Conservation (phyloP, 805 yeast species). For the Clavispora asparagi region DNA sequence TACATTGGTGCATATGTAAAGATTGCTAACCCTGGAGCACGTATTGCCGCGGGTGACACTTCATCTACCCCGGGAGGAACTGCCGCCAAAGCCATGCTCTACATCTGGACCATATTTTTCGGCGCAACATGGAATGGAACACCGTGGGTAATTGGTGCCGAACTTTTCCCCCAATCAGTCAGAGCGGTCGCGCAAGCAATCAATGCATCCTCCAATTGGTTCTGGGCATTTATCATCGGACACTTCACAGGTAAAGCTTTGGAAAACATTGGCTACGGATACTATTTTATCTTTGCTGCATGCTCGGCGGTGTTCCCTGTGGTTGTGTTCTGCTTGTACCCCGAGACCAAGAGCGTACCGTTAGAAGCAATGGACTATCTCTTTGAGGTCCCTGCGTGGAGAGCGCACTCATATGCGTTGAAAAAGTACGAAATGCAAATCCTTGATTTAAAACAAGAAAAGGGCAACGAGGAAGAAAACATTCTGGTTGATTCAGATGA, state of each 20-base stretch:
- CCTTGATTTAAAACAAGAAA: background rate
- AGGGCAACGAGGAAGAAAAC: background rate
- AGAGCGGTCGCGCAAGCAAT: constrained; percentile 40
- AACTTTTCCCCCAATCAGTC: constrained; percentile 40
- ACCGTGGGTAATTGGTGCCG: constrained; percentile 44
- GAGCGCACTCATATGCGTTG: constrained; percentile 25
- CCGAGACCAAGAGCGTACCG: constrained; percentile 36
- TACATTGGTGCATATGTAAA: constrained; percentile 46
- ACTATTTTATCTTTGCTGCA: constrained; percentile 39
- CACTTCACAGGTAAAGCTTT: constrained; percentile 43
- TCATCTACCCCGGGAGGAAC: constrained; percentile 31
- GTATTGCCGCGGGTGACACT: constrained; percentile 18
- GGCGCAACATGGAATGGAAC: constrained; percentile 44
- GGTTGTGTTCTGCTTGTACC: constrained; percentile 28
- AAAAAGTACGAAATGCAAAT: constrained; percentile 9
- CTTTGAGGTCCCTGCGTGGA: constrained; percentile 32
- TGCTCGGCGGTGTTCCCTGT: constrained; percentile 23
- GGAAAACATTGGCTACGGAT: constrained; percentile 37
- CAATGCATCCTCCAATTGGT: constrained; percentile 44
- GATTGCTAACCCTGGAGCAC: constrained; percentile 24
- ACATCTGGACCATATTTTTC: constrained; percentile 43
- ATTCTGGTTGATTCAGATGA: background rate
- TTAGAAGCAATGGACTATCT: constrained; percentile 28
- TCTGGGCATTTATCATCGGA: constrained; percentile 47
- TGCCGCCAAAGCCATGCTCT: constrained; percentile 42